Base-by-base conservation (phyloP, 495 filamentous ascomycete species). In the Daldinia loculata region DNA sequence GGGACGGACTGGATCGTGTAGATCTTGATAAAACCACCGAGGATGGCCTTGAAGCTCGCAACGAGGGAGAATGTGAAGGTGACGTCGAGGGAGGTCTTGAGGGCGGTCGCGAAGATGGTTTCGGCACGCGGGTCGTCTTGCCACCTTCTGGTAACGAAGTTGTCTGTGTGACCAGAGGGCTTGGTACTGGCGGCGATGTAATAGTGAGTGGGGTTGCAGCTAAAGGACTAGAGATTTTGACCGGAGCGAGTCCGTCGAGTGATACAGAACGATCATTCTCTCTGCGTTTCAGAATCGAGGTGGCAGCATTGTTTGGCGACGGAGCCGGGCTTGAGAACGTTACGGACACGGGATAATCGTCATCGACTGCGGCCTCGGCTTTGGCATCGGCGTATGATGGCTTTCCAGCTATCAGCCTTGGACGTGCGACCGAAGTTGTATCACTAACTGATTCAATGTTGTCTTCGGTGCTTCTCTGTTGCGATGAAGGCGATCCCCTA, bases 271-370 rank as follows among this genome's bases (percentile, higher is more conserved):
- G 61, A 9, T 71, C 71, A 45, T 75, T 77, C 63, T 81, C 77
- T 52, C 77, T 82, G 2, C 79, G 68, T 27, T 67, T 76, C 39
- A 78, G 72, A 7, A 82, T 63, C 7, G 74, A 72, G 0, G 69
- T 72, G 2, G 76, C 72, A 2, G 75, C 72, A 17, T 43, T 61
- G 66, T 74, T 79, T 24, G 69, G 75, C 12, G 75, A 75, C 0
- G 78, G 76, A 1, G 73, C 70, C 0, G 79, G 78, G 24, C 75
- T 80, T 2, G 79, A 77, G 56, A 81, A 81, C 2, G 76, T 76
- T 7, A 74, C 74, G 0, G 75, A 74, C 6, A 77, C 53, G 6
- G 72, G 41, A 58, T 72, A 68, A 17, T 71, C 76, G 30, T 79
- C 74, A 15, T 62, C 65, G 2, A 73, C 34, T 6, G 69, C 72